Conservation (phyloP, 202 grass and related monocot species). For the Musa balbisiana region DNA sequence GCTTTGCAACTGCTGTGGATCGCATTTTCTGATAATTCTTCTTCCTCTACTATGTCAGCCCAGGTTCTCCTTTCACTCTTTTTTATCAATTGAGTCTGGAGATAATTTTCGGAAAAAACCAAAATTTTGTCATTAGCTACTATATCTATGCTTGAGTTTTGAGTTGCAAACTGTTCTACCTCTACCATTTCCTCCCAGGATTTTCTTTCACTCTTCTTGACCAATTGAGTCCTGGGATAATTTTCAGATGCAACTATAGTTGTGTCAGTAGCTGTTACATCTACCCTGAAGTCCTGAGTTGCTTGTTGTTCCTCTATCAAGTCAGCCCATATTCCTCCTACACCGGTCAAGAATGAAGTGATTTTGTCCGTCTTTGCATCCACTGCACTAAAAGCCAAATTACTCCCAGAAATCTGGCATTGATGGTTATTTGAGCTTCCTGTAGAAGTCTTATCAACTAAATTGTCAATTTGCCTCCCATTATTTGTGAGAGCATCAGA, state of each 20-base stretch:
- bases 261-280: background rate
- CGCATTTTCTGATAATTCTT: conserved; percentile 5
- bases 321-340: too few relatives aligned
- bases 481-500: too few relatives aligned
- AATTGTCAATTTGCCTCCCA: too few relatives aligned
- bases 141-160: conserved; percentile 16
- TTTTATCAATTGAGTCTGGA: conserved; percentile 3
- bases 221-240: background rate
- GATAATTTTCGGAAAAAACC: background rate
- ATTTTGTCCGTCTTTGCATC: too few relatives aligned
- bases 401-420: too few relatives aligned
- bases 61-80: conserved; percentile 36
- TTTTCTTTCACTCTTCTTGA: conserved; percentile 4
- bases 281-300: background rate
- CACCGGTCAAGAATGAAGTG: background rate
- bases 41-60: conserved; percentile 58
- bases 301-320: background rate
- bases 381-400: too few relatives aligned
- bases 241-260: background rate
- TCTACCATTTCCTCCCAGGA: conserved; percentile 3
- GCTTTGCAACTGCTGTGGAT: background rate
- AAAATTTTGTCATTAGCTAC: conserved; percentile 23
- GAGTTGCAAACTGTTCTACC: background rate
- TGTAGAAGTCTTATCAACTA: too few relatives aligned
- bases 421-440: too few relatives aligned